Base-by-base conservation (phyloP, 805 yeast species). In the Wickerhamomyces silvicola region DNA sequence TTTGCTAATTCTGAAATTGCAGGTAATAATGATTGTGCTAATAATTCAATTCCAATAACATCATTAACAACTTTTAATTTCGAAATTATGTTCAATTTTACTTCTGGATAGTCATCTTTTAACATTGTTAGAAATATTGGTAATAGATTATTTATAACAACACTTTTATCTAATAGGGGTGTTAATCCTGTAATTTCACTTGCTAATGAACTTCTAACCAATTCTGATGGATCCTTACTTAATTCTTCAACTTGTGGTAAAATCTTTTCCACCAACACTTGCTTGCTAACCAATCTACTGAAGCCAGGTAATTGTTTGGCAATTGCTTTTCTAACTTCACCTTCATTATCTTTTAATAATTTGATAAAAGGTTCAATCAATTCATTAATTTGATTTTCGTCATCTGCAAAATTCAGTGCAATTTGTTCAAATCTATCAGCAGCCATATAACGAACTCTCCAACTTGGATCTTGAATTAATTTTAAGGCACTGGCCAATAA, bases 361-460 rank as follows among this genome's bases (percentile, higher is more conserved):
- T 72, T 54, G 38, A 86, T 68, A 54, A 90, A 80, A 28, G 87
- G 82, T 24, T 68, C 69, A 12, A 59, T 45, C 49, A 79, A 66
- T 43, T 62, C 64, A 38, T 54, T 48, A 36, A 75, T 65, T 42
- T 77, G 80, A 19, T 66, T 61, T 24, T 70, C 74, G 30, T 73
- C 68, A 39, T 69, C 66, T 45, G 68, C 66, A 50, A 88, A 78
- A 43, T 75, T 77, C 12, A 61, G 46, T 2, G 94, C 85, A 38
- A 92, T 71, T 41, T 68, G 65, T 46, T 79, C 84, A 52, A 87
- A 88, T 48, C 87, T 72, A 56, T 90, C 97, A n/a, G 97, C 95
- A 21, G 95, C 94, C 79, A 92, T 87, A 61, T 90, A 92, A 52
- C 98, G 79, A 36, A 92, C 97, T 59, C 98, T 78, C 99, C 99